Evolutionary conservation across 225 moss, liverwort and hornwort genomes (phyloP), one percentile per base, ranked within the genome.

Genomic region (Lunularia cruciata): DNA sequence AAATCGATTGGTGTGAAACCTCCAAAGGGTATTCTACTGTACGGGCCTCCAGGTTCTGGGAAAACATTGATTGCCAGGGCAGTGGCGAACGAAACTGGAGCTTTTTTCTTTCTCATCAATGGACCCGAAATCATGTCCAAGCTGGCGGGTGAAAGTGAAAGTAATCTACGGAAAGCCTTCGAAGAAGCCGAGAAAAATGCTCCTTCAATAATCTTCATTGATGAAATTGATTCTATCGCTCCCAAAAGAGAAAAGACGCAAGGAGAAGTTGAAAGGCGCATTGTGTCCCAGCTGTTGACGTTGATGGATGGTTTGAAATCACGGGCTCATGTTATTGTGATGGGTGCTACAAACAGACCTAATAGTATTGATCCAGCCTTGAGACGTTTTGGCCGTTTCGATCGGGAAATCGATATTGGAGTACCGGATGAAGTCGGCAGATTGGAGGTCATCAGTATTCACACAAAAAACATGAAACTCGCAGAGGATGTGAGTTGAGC

Each of bases 111-210:
- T 79, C 82, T 95, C 12, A 95, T 95, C 70, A 95, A 95, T 33
- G 95, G 95, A 30, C 95, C 95, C 0, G 95, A 95, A 60, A 95
- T 95, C 63, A 95, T 95, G 95, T 95, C 95, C 0, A 95, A 95
- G 71, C 69, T 95, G 68, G 95, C 95, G 16, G 95, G 95, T 25
- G 95, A 92, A 81, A 90, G 92, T 65, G 95, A 95, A 80, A 95
- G 90, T 65, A 95, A 92, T 68, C 79, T 95, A 77, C 78, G 95
- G 2, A 95, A 95, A 75, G 95, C 91, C 0, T 95, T 95, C 47
- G 92, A 95, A 81, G 95, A 95, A 67, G 95, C 92, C 20, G 95
- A 95, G 78, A 95, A 95, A 73, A 95, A 95, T 58, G 95, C 95
- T 0, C 95, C 95, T 0, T 86, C 90, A 0, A 95, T 92, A 47